phyloP scores from a whole-genome alignment of 1,284 basidiomycete genomes.

The Tylopilus sp. region DNA sequence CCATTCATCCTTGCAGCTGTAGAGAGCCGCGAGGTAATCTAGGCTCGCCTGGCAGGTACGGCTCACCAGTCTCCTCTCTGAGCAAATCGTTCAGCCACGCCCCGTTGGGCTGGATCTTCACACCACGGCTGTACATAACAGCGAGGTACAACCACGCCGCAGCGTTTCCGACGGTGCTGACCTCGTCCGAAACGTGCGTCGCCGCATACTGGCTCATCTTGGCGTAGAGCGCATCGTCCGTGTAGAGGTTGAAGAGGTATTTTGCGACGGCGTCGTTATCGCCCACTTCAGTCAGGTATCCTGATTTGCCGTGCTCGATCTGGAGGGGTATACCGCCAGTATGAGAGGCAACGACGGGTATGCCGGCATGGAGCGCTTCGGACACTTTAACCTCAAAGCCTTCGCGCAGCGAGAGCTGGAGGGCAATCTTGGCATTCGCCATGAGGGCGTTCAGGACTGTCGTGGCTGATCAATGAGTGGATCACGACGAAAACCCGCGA shows the following conservation, averaged over 20 bases:
- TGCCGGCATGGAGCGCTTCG: slow-evolving; percentile 82
- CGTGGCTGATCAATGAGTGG: slow-evolving; percentile 1
- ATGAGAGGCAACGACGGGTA: slow-evolving; percentile 75
- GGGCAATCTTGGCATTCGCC: slow-evolving; percentile 72
- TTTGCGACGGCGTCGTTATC: slow-evolving; percentile 73
- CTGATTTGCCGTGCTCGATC: slow-evolving; percentile 78
- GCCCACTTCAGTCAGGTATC: slow-evolving; percentile 73
- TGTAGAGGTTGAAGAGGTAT: slow-evolving; percentile 72
- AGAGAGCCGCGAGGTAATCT: slow-evolving; percentile 59
- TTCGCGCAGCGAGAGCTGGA: slow-evolving; percentile 80
- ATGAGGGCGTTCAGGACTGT: slow-evolving; percentile 75
- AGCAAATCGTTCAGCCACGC: slow-evolving; percentile 80
- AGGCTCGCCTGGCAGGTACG: slow-evolving; percentile 63
- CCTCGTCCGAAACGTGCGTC: slow-evolving; percentile 77
- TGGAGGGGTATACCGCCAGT: slow-evolving; percentile 90
- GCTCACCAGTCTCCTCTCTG: slow-evolving; percentile 68
- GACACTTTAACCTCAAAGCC: slow-evolving; percentile 93
- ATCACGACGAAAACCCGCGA: neutral
- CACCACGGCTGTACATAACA: slow-evolving; percentile 70
- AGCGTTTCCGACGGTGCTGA: slow-evolving; percentile 76
- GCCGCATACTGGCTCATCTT: slow-evolving; percentile 66
- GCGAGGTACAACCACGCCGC: slow-evolving; percentile 81
- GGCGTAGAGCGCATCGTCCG: slow-evolving; percentile 64
- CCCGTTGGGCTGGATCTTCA: slow-evolving; percentile 73
- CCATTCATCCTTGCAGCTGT: slow-evolving; percentile 46